Percentiles rank a stretch among this genome's conserved stretches.
Evolutionary conservation across 73 alveolate genomes (phyloP).

Genomic region (Paramecium bursaria): DNA sequence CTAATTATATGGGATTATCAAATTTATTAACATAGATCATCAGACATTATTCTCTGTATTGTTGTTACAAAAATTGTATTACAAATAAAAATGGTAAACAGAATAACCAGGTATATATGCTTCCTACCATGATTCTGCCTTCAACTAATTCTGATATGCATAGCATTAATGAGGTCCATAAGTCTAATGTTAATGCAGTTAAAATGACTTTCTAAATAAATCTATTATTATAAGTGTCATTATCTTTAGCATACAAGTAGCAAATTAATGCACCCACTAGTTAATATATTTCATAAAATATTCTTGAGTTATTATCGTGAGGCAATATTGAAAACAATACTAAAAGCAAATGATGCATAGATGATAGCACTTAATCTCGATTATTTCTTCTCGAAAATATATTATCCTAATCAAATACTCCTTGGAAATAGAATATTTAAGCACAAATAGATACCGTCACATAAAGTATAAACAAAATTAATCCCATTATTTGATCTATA

Average conservation of each 20-base stretch:
- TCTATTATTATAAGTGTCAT: conserved; percentile 54
- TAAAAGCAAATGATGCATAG: not conserved
- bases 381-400: conserved; percentile 18
- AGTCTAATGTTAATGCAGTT: conserved; percentile 7
- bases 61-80: not conserved
- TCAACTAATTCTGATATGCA: conserved; percentile 44
- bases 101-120: conserved; percentile 47
- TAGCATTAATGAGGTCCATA: conserved; percentile 34
- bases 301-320: not conserved
- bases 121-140: conserved; percentile 53
- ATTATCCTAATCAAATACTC: not conserved
- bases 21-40: conserved; percentile 67
- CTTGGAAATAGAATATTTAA: conserved; percentile 21
- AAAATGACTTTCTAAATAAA: conserved; percentile 2
- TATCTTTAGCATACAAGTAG: conserved; percentile 46
- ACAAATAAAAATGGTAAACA: conserved; percentile 29
- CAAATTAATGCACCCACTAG: conserved; percentile 29
- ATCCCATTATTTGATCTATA: conserved; percentile 28
- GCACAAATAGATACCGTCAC: conserved; percentile 8
- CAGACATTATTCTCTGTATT: conserved; percentile 45
- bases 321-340: conserved; percentile 29
- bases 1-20: conserved; percentile 49
- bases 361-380: conserved; percentile 12
- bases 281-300: conserved; percentile 30
- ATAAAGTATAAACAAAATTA: not conserved